Conservation (phyloP, 1,284 basidiomycete species). For the Pseudozyma pruni region DNA sequence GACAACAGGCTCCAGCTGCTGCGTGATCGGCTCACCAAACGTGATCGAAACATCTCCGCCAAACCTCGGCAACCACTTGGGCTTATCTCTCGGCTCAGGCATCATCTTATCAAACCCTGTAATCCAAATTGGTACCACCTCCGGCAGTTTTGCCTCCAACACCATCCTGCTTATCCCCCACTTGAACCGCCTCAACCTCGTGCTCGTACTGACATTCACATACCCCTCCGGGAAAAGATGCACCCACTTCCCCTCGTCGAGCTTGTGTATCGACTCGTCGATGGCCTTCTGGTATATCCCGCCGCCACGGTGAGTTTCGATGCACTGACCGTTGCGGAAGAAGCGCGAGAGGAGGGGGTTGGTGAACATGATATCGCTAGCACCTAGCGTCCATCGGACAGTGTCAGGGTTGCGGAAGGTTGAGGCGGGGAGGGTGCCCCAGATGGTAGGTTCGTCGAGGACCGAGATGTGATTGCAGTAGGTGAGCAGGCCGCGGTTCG, state of each 20-base stretch:
- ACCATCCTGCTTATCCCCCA: conserved; percentile 86
- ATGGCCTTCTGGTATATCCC: conserved; percentile 91
- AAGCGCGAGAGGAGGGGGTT: conserved; percentile 76
- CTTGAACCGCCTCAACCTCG: conserved; percentile 83
- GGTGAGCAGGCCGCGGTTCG: conserved; percentile 56
- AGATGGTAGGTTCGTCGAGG: conserved; percentile 63
- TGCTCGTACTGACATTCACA: conserved; percentile 76
- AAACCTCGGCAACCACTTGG: conserved; percentile 56
- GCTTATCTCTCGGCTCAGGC: conserved; percentile 61
- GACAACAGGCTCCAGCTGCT: conserved; percentile 26
- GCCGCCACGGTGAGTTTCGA: conserved; percentile 88
- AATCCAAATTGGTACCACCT: conserved; percentile 94
- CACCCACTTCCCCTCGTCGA: conserved; percentile 87
- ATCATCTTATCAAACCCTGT: conserved; percentile 72
- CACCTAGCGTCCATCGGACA: conserved; percentile 86
- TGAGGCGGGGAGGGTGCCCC: conserved; percentile 50
- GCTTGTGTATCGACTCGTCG: conserved; percentile 80
- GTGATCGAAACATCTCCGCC: conserved; percentile 55
- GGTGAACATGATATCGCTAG: conserved; percentile 94
- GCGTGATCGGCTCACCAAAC: conserved; percentile 58
- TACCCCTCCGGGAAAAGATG: conserved; percentile 95
- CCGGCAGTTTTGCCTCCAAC: conserved; percentile 70
- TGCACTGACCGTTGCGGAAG: conserved; percentile 88
- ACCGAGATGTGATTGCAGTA: conserved; percentile 66
- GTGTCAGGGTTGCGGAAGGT: conserved; percentile 67